These are phyloP conservation scores for Metschnikowia lachancei DNA, from an alignment of 805 yeast species.

Conservation along the genomic window DNA sequence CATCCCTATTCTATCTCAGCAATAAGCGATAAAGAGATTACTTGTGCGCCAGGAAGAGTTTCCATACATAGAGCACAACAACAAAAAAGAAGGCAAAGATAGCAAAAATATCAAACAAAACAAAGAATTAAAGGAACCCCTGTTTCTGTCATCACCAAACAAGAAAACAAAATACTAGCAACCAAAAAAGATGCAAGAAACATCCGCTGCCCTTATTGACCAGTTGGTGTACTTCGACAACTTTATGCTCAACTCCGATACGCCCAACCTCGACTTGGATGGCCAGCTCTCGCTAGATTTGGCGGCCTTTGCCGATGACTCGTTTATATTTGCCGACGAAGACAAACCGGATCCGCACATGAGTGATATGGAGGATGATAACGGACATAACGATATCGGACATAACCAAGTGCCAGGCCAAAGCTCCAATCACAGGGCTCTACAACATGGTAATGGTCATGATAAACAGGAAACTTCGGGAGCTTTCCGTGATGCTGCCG, in stretches of 20 bases:
- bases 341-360: slow-evolving; percentile 52
- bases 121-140: no score
- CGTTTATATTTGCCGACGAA: slow-evolving; percentile 79
- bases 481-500: neutral
- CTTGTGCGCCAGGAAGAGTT: no score
- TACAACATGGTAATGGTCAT: neutral
- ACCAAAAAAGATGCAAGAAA: slow-evolving; percentile 19
- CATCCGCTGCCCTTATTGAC: slow-evolving; percentile 54
- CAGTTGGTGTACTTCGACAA: slow-evolving; percentile 80
- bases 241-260: slow-evolving; percentile 47
- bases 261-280: slow-evolving; percentile 40
- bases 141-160: no score
- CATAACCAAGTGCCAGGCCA: neutral
- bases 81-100: no score
- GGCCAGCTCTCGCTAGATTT: slow-evolving; percentile 52
- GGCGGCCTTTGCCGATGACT: slow-evolving; percentile 80
- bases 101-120: no score
- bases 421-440: neutral
- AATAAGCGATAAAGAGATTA: no score
- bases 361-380: slow-evolving; percentile 19
- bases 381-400: slow-evolving; percentile 8
- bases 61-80: no score
- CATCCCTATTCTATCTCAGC: no score
- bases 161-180: neutral
- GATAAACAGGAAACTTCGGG: neutral